Evolutionary conservation across 805 yeast species (phyloP), one percentile per base, ranked within the genome.

Genomic region (Scheffersomyces stipitis): DNA sequence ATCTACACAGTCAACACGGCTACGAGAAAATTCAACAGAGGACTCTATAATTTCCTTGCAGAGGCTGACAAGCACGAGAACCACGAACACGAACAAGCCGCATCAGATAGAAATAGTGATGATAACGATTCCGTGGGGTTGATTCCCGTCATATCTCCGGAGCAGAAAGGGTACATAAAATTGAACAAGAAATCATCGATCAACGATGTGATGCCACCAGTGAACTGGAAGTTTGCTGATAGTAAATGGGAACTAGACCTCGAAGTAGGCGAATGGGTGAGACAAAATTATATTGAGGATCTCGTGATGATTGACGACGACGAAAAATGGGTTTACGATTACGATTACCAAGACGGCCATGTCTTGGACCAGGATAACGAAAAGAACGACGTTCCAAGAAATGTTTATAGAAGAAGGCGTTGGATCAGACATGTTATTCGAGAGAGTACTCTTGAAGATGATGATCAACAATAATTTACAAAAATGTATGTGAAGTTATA

Each of bases 291-390:
- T 34, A 60, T 83, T 10, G 40, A 49, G 18, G 82, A 76, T 38
- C 59, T 77, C 30, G 78, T 83, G 12, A 71, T 68, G 15, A 68
- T 85, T 15, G 95, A 87, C 60, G 66, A 75, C 18, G 89, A 80
- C 38, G 85, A 83, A 28, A 87, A 87, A 58, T 87, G 96, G 96
- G 91, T 86, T 14, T 87, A 87, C 56, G 96, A 87, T 56, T 53
- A 31, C 27, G 38, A 31, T 20, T 20, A 7, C 24, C 24, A 20
- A 7, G 24, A 38, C 3, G 30, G 18, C 34, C 28, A 32, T 22
- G 34, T 16, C 18, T 4, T 27, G 26, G 27, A 14, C 32, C 15
- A 20, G 10, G 24, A 10, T 20, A 20, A 20, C 24, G 10, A 20
- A 10, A 20, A 20, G 24, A 10, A 20, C 7, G 9, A 7, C 7